Conservation (phyloP, 768 basidiomycete species). For the Gloeophyllum trabeum region DNA sequence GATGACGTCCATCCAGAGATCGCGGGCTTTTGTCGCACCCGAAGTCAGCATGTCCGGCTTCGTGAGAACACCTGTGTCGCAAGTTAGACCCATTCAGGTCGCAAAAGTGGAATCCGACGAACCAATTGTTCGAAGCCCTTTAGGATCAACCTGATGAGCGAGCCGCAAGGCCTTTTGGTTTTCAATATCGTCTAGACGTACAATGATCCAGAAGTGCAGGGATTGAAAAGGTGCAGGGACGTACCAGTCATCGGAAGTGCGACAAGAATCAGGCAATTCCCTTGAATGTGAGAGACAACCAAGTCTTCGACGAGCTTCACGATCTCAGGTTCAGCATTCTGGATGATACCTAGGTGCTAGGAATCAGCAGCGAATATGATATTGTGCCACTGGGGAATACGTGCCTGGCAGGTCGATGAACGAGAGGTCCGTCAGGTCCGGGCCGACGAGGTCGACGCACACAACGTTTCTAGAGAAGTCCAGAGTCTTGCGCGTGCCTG, state of each 20-base stretch:
- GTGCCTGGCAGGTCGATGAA: slow-evolving; percentile 17
- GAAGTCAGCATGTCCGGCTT: slow-evolving; percentile 38
- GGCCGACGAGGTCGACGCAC: slow-evolving; percentile 15
- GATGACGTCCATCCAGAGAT: slow-evolving; percentile 31
- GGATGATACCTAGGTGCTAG: slow-evolving; percentile 28
- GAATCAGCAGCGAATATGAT: not conserved
- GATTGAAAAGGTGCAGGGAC: not conserved
- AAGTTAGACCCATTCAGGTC: too few relatives aligned
- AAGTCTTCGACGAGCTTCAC: slow-evolving; percentile 32
- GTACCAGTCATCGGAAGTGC: slow-evolving; percentile 36
- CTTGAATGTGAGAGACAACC: slow-evolving; percentile 31
- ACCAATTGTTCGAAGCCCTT: slow-evolving; percentile 38
- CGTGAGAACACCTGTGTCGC: slow-evolving; percentile 47
- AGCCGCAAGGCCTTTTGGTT: slow-evolving; percentile 37
- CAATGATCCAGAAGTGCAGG: not conserved
- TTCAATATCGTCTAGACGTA: slow-evolving; percentile 33
- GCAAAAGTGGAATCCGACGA: not conserved
- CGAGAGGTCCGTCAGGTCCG: slow-evolving; percentile 14
- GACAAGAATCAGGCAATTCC: slow-evolving; percentile 36
- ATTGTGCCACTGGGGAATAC: not conserved
- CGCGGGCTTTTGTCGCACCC: slow-evolving; percentile 22
- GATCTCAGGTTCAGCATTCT: slow-evolving; percentile 27
- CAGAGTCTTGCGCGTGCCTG: not conserved
- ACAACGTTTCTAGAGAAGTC: slow-evolving; percentile 16
- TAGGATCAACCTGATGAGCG: slow-evolving; percentile 28